Conservation (phyloP, 1,139 yeast species). For the Hanseniaspora uvarum region DNA sequence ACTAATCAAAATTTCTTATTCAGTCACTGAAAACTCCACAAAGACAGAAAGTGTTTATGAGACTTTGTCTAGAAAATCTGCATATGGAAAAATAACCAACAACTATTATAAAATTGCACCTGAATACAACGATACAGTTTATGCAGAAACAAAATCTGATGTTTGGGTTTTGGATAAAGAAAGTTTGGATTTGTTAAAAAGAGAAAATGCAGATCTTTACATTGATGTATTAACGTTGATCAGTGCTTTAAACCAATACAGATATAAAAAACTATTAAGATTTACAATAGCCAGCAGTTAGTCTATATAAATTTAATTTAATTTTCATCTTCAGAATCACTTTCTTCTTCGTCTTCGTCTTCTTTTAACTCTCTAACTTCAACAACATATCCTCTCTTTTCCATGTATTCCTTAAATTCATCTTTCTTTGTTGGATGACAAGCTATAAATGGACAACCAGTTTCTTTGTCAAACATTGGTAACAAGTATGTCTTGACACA, state of each 20-base stretch:
- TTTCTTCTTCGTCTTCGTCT: constrained; percentile 24
- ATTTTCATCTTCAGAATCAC: background rate
- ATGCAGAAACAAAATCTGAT: constrained; percentile 43
- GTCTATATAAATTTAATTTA: background rate
- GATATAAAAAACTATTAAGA: constrained; percentile 64
- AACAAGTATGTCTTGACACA: constrained; percentile 51
- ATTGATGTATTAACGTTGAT: constrained; percentile 60
- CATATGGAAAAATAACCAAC: constrained; percentile 51
- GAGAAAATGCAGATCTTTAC: constrained; percentile 42
- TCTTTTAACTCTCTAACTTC: constrained; percentile 44
- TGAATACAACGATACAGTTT: constrained; percentile 17
- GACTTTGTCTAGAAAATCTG: constrained; percentile 77
- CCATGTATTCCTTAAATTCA: constrained; percentile 41
- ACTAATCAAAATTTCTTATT: constrained; percentile 51
- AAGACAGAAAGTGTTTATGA: constrained; percentile 51
- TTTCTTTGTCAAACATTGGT: constrained; percentile 47
- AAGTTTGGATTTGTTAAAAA: constrained; percentile 37
- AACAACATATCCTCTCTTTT: constrained; percentile 50
- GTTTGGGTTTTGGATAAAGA: constrained; percentile 60
- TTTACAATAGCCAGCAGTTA: constrained; percentile 49
- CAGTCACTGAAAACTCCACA: constrained; percentile 32
- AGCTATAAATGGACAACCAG: constrained; percentile 57
- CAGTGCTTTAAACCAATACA: constrained; percentile 54
- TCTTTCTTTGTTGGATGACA: constrained; percentile 59
- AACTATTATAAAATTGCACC: constrained; percentile 21